Evolutionary conservation across 2,329 filamentous ascomycete genomes (phyloP), one percentile per base, ranked within the genome.

Genomic region (Penicillium italicum): DNA sequence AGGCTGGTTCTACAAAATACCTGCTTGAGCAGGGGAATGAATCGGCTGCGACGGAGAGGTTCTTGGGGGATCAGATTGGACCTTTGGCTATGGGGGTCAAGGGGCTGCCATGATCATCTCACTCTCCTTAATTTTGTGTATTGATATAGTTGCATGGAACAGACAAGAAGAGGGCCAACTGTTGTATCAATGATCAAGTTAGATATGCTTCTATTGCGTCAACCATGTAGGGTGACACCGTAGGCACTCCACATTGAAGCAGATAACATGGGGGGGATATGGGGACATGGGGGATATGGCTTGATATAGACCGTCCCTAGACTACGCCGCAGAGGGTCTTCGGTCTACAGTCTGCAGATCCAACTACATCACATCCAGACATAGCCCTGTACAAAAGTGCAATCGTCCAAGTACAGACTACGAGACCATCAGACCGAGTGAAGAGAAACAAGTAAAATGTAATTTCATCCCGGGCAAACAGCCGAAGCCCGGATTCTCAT

Each of bases 401-500:
- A 24, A 40, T 11, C 12, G 33, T 36, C 9, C 34, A 37, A 40
- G 26, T 44, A 44, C 42, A 44, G 22, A 37, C 50, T 54, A 57
- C 49, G 36, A 28, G n/a, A 41, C 45, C 34, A 31, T 31, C 33
- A 50, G 37, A 24, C 53, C 47, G 47, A 56, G 43, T 63, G 61
- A 62, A 64, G 53, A 59, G 56, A 61, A 63, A 64, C 57, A 64
- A 62, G 61, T 63, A 58, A 54, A 61, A 60, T 62, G 62, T 62
- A 56, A 64, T 63, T 55, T 65, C 63, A 63, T 65, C 48, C 62
- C 62, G 51, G 62, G 61, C 56, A 58, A 62, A 59, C 60, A 63
- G 57, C 60, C 62, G 58, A 59, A 64, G 57, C 61, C 63, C 63
- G 60, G 58, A 56, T 64, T 65, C 56, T 64, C 62, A 64, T 65